Evolutionary conservation across 805 yeast genomes (phyloP).

Genomic region (Sungouiozyma intestinalis): DNA sequence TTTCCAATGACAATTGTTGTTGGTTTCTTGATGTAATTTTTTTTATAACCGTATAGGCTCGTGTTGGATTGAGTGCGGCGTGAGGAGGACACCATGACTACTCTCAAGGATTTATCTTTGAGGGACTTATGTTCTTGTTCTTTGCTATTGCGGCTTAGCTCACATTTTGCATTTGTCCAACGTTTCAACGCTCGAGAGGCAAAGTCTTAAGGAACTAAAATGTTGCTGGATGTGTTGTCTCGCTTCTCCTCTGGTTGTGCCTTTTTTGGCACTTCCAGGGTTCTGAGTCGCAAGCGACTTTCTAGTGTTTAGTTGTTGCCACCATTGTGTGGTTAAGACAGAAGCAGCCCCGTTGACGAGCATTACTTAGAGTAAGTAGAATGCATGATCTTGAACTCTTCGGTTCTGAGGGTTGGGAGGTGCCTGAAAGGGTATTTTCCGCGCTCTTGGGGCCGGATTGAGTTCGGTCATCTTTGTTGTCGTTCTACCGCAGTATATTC

Average conservation of each 20-base stretch:
- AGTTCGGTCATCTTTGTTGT: constrained; percentile 54
- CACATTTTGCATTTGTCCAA: constrained; percentile 22
- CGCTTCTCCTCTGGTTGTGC: constrained; percentile 28
- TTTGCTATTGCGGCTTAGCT: constrained; percentile 29
- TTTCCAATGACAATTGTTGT: not conserved
- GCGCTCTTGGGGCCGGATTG: constrained; percentile 25
- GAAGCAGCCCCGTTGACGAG: constrained; percentile 98
- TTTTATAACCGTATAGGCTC: constrained; percentile 15
- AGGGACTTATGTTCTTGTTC: constrained; percentile 14
- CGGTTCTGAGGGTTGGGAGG: constrained; percentile 2
- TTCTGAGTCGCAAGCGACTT: constrained; percentile 19
- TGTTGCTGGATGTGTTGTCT: constrained; percentile 5
- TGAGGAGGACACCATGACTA: constrained; percentile 3
- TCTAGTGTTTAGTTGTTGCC: constrained; percentile 40
- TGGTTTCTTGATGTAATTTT: not conserved
- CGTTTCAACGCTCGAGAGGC: constrained; percentile 74
- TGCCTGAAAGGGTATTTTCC: constrained; percentile 5
- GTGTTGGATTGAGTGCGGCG: constrained; percentile 14
- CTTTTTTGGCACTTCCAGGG: constrained; percentile 11
- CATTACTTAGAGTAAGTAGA: constrained; percentile 56
- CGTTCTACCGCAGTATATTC: constrained; percentile 91
- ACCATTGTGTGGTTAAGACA: constrained; percentile 43
- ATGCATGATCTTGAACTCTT: constrained; percentile 31
- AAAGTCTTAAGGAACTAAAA: constrained; percentile 29
- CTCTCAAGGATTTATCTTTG: not conserved